phyloP scores from a whole-genome alignment of 2,329 filamentous ascomycete species.

The Apiospora saccharicola region DNA sequence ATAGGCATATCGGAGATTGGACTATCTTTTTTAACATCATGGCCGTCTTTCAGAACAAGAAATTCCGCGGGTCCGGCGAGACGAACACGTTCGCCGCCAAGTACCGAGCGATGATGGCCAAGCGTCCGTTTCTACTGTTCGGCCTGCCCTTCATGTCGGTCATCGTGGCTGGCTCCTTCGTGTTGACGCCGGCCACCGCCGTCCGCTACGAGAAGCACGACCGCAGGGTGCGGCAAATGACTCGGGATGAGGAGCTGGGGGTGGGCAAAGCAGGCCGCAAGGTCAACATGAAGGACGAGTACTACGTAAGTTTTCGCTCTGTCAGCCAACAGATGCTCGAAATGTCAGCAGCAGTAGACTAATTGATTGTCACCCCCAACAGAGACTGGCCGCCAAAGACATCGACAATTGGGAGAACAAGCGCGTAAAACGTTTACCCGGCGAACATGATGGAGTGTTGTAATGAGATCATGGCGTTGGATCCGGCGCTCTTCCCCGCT shows the following conservation, averaged over 20 bases:
- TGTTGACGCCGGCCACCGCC: constrained; percentile 92
- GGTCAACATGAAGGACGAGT: constrained; percentile 85
- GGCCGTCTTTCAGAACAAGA: constrained; percentile 73
- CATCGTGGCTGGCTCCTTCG: constrained; percentile 91
- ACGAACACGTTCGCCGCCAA: constrained; percentile 73
- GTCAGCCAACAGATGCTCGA: neutral
- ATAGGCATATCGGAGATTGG: constrained; percentile 6
- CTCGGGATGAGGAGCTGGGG: constrained; percentile 84
- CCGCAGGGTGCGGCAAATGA: constrained; percentile 84
- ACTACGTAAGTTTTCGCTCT: constrained; percentile 71
- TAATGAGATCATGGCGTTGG: constrained; percentile 44
- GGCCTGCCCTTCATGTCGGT: constrained; percentile 90
- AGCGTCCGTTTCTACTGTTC: constrained; percentile 89
- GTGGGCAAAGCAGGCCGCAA: constrained; percentile 74
- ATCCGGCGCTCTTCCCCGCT: neutral
- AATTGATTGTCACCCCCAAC: constrained; percentile 35
- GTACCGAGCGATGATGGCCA: constrained; percentile 79
- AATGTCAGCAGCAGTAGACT: constrained; percentile 30
- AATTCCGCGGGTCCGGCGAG: constrained; percentile 72
- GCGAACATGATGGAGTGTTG: constrained; percentile 87
- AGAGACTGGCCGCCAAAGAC: constrained; percentile 87
- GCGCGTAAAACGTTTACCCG: constrained; percentile 85
- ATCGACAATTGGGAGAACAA: constrained; percentile 97
- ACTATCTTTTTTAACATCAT: constrained; percentile 47
- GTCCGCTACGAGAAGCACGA: constrained; percentile 94